phyloP scores from a whole-genome alignment of 345 rosid species.

The Linum usitatissimum region DNA sequence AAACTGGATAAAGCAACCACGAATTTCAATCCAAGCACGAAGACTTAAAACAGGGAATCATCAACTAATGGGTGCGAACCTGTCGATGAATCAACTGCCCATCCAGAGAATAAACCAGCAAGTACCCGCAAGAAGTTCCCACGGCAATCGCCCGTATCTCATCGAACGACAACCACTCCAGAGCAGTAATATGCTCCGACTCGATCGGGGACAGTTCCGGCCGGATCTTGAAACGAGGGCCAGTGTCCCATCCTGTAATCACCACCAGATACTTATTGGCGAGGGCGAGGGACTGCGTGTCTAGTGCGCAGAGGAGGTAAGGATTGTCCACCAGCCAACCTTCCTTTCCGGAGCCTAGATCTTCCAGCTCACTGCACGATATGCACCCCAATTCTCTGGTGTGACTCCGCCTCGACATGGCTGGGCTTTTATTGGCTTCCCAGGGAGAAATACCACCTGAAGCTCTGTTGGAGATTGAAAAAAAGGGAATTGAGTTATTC shows the following conservation, averaged over 20 bases:
- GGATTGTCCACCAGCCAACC: slow-evolving; percentile 77
- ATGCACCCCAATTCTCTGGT: slow-evolving; percentile 79
- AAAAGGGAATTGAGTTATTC: background rate
- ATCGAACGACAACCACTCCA: slow-evolving; percentile 81
- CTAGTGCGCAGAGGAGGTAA: slow-evolving; percentile 56
- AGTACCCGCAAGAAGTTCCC: slow-evolving; percentile 77
- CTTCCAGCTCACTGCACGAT: slow-evolving; percentile 64
- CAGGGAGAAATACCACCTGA: background rate
- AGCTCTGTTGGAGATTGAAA: background rate
- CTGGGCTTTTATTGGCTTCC: background rate
- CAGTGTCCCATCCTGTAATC: slow-evolving; percentile 62
- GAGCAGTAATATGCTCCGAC: slow-evolving; percentile 52
- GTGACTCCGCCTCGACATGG: slow-evolving; percentile 37
- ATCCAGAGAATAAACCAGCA: slow-evolving; percentile 51
- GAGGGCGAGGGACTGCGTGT: slow-evolving; percentile 56
- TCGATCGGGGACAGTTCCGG: slow-evolving; percentile 80
- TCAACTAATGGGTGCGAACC: slow-evolving; percentile 20
- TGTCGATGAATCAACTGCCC: slow-evolving; percentile 78
- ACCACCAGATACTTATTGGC: slow-evolving; percentile 47
- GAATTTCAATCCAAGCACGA: background rate
- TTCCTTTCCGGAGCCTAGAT: slow-evolving; percentile 87
- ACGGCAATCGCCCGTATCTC: slow-evolving; percentile 53
- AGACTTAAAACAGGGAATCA: background rate
- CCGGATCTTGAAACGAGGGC: slow-evolving; percentile 64
- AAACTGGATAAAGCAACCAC: slow-evolving; percentile 23